Base-by-base conservation (phyloP, 148 eudicot species). In the Fagopyrum esculentum region DNA sequence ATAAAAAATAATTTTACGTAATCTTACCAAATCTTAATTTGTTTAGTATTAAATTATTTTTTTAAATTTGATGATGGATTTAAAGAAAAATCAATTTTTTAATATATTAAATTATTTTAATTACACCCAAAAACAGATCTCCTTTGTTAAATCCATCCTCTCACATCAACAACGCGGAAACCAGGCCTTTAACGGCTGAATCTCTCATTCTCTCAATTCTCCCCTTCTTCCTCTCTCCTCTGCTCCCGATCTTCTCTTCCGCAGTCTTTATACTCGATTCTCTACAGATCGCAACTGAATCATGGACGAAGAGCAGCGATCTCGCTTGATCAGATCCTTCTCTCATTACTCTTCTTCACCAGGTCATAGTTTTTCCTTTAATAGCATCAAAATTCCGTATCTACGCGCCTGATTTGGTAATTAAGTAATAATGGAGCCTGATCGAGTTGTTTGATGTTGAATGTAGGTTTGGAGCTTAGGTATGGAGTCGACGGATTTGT, bases 401-500 rank as follows among this genome's bases (percentile, higher is more conserved):
- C 11, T 74, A 11, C 8, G 4, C 11, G 40, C 54, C 55, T 71
- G 74, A 45, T 71, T 71, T 50, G 19, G 47, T 43, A 12, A 35
- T 12, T 45, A 51, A 35, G 30, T 26, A 4, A 72, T 50, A 73
- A 70, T 12, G 74, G 55, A 47, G 54, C n/a, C 55, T 71, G 55
- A 71, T 71, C 55, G 43, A 71, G 51, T 11, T 17, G 40, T 71
- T 45, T 19, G 3, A 9, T 47, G 71, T 46, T 47, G 15, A 47
- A 49, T 80, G 61, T 66, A 92, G 97, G 91, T 15, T 88, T 84
- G 70, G 88, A 81, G 85, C 81, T 91, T 43, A 84, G 88, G 3
- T 94, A 91, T 76, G 98, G 98, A 22, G 92, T 94, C 55, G 76
- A 91, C 11, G 98, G 98, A 68, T 94, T 94, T 77, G 85, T 95